Evolutionary conservation across 441 rosid genomes (phyloP).

Genomic region (Mallotus japonicus): DNA sequence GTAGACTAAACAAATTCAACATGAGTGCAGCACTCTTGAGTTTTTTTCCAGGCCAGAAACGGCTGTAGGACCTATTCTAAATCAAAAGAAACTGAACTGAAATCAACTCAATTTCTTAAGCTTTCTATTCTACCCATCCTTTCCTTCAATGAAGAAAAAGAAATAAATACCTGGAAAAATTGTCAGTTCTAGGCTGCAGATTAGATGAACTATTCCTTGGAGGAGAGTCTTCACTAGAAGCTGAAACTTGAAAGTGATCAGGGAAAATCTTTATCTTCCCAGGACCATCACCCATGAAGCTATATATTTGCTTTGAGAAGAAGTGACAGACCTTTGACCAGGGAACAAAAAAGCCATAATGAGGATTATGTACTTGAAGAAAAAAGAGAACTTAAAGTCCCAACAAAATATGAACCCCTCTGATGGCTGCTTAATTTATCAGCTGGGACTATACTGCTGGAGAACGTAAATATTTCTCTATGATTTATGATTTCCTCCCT

Average conservation of each 20-base stretch:
- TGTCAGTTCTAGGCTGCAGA: constrained; percentile 33
- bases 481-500: background rate
- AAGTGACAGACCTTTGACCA: constrained; percentile 20
- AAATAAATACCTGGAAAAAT: constrained; percentile 42
- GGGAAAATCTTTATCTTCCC: constrained; percentile 61
- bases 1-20: constrained; percentile 69
- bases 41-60: constrained; percentile 43
- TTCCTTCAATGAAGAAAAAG: background rate
- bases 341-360: constrained; percentile 10
- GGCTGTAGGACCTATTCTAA: constrained; percentile 55
- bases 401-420: background rate
- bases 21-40: constrained; percentile 57
- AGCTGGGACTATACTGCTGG: background rate
- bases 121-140: background rate
- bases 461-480: background rate
- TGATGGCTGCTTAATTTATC: background rate
- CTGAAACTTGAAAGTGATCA: constrained; percentile 70
- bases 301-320: constrained; percentile 15
- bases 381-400: background rate
- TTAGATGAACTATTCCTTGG: constrained; percentile 43
- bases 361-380: background rate
- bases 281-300: constrained; percentile 73
- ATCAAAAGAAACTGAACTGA: constrained; percentile 34
- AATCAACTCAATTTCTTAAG: constrained; percentile 24
- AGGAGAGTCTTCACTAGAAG: constrained; percentile 35